These are phyloP conservation scores for Hymenotorrendiella dingleyae DNA, from an alignment of 2,329 filamentous ascomycete genomes.

Conservation along the genomic window DNA sequence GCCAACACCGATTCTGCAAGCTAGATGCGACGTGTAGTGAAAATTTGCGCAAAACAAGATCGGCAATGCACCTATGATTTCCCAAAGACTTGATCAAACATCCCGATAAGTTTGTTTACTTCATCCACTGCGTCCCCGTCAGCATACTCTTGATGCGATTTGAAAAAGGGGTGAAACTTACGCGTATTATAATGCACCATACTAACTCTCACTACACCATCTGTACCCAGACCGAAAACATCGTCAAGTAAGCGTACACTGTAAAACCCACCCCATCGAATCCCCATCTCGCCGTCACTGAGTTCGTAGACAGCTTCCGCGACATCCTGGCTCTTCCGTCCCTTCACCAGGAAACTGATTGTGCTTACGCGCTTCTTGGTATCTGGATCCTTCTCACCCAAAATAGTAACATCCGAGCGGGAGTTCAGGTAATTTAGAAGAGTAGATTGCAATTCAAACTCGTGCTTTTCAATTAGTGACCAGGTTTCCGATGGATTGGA, in stretches of 20 bases:
- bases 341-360: constrained; percentile 60
- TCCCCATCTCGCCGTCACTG: constrained; percentile 47
- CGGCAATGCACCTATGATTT: too few species aligned
- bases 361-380: constrained; percentile 52
- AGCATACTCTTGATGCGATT: neutral
- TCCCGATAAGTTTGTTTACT: constrained; percentile 44
- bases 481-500: constrained; percentile 37
- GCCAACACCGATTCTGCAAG: too few species aligned
- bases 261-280: constrained; percentile 66
- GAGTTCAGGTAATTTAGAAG: constrained; percentile 54
- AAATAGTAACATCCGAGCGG: constrained; percentile 49
- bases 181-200: constrained; percentile 68
- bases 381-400: constrained; percentile 48
- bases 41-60: neutral
- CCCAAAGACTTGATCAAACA: constrained; percentile 44
- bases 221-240: constrained; percentile 49
- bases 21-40: neutral
- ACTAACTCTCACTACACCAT: constrained; percentile 65
- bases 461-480: constrained; percentile 50
- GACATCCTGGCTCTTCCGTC: constrained; percentile 48
- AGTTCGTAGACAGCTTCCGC: constrained; percentile 56
- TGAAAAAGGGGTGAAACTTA: constrained; percentile 33
- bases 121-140: constrained; percentile 44
- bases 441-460: constrained; percentile 51
- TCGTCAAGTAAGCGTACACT: constrained; percentile 56